Conservation (phyloP, 129 eudicot genomes). For the Arctium lappa region DNA sequence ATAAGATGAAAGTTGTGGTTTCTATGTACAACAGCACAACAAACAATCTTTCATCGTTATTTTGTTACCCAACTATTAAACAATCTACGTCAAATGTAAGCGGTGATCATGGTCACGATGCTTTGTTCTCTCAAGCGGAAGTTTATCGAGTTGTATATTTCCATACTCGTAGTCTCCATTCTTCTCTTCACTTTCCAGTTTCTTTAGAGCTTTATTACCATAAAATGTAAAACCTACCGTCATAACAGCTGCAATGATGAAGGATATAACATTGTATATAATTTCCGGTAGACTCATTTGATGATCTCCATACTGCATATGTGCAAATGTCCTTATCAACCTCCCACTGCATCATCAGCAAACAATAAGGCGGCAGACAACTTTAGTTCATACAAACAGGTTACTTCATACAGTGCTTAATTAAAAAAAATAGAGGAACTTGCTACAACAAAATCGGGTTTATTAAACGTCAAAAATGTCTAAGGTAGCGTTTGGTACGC, state of each 20-base stretch:
- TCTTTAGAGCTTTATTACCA: constrained; percentile 52
- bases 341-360: constrained; percentile 67
- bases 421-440: background rate
- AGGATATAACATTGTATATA: constrained; percentile 73
- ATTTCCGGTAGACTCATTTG: constrained; percentile 66
- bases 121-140: constrained; percentile 66
- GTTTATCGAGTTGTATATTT: constrained; percentile 47
- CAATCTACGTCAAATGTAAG: constrained; percentile 20
- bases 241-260: constrained; percentile 57
- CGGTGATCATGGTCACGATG: constrained; percentile 31
- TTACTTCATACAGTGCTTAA: background rate
- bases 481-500: background rate
- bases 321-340: constrained; percentile 76
- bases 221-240: constrained; percentile 68
- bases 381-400: background rate
- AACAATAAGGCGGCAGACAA: background rate
- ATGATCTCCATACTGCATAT: constrained; percentile 72
- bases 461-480: background rate
- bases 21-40: background rate
- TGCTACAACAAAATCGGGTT: background rate
- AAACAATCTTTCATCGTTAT: background rate
- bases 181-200: constrained; percentile 50
- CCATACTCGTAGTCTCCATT: constrained; percentile 22
- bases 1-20: background rate
- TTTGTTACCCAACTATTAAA: background rate